Base-by-base conservation (phyloP, 1,284 basidiomycete species). In the Leccinum subrobustum region DNA sequence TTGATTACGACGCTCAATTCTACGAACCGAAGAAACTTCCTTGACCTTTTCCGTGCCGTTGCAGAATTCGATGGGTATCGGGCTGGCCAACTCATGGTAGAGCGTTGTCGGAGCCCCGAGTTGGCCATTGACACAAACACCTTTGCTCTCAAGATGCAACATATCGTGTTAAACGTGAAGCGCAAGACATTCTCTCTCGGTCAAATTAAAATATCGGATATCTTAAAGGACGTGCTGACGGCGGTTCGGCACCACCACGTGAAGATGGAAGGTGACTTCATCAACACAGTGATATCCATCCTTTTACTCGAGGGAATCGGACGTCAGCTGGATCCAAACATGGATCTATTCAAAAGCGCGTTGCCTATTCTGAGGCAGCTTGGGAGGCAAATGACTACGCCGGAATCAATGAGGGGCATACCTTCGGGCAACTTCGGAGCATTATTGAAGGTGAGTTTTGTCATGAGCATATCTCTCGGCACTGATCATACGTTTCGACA, bases 221-320 rank as follows among this genome's bases (percentile, higher is more conserved):
- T 99, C 65, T 80, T 98, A 47, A 90, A 85, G 6, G 91, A 96
- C 65, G 96, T 98, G 7, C 78, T 99, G 51, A 86, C 79, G 67
- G 88, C 90, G n/a, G 95, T 99, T 1, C 79, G 95, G 56, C 83
- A 87, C 65, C 96, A 98, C 74, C 97, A 98, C 72, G 97, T 99
- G 67, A 98, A 96, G 82, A 92, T 99, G 88, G 96, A 99, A 77
- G 94, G 91, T 12, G 97, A 99, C 75, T 99, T 99, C 72, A 89
- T 99, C 69, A 98, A 99, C 74, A 99, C 97, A 0, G 95, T 99
- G 56, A 92, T 99, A 63, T 93, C 92, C 8, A 95, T 98, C 60
- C 76, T 99, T 60, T 74, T 99, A 57, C 78, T 99, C 52, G 97
- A 99, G 76, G 97, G 97, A 0, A 98, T 99, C 66, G 97, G 97